These are phyloP conservation scores for Sporothrix humicola DNA, from an alignment of 2,329 filamentous ascomycete species.

Conservation along the genomic window DNA sequence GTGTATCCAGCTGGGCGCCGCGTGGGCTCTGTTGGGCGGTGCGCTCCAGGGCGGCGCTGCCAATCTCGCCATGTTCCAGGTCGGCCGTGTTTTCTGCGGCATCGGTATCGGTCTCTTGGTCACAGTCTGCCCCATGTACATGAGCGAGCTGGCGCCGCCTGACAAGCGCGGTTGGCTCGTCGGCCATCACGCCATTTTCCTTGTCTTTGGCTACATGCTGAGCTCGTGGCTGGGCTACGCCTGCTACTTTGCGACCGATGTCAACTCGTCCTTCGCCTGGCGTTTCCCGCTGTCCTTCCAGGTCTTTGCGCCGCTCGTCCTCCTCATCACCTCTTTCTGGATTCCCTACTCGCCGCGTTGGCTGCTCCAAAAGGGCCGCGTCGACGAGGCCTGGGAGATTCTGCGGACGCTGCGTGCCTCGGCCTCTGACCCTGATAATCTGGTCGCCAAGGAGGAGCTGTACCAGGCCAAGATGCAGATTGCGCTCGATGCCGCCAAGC, in stretches of 20 bases:
- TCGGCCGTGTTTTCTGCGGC: conserved; percentile 51
- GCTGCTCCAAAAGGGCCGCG: conserved; percentile 54
- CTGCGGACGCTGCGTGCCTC: conserved; percentile 49
- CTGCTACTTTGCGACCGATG: conserved; percentile 49
- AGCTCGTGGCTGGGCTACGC: conserved; percentile 53
- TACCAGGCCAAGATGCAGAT: conserved; percentile 55
- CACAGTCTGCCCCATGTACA: conserved; percentile 53
- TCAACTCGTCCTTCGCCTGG: conserved; percentile 51
- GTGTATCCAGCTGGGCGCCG: conserved; percentile 54
- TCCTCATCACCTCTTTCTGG: conserved; percentile 50
- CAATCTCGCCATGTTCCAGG: conserved; percentile 53
- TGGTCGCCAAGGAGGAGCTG: conserved; percentile 53
- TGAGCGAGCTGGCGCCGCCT: conserved; percentile 51
- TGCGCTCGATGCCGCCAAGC: conserved; percentile 49
- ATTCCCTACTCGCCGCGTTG: conserved; percentile 56
- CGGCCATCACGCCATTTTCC: conserved; percentile 53
- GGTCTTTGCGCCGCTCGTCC: conserved; percentile 43
- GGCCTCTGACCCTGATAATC: conserved; percentile 48
- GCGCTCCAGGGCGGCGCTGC: conserved; percentile 54
- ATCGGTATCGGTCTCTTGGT: conserved; percentile 51
- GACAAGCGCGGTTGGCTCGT: conserved; percentile 52
- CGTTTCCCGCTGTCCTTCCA: conserved; percentile 53
- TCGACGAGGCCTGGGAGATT: conserved; percentile 53
- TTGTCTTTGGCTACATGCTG: conserved; percentile 55
- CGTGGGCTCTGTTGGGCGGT: conserved; percentile 53